phyloP scores from a whole-genome alignment of 2,329 filamentous ascomycete genomes.

The Pyrenophora teres region DNA sequence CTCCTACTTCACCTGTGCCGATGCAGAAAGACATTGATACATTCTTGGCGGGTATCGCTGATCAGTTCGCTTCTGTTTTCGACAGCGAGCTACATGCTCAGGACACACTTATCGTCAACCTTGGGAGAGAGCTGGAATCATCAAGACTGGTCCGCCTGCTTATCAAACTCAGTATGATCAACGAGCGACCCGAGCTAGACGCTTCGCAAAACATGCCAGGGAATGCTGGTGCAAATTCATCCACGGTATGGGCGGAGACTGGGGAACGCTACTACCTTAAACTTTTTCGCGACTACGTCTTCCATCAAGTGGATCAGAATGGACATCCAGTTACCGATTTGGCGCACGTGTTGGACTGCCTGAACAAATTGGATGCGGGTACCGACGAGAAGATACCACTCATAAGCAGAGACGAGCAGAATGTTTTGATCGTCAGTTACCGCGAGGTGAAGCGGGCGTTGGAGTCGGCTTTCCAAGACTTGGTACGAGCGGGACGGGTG shows the following conservation, averaged over 20 bases:
- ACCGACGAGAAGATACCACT: constrained; percentile 84
- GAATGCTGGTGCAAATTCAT: constrained; percentile 33
- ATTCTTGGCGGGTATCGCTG: constrained; percentile 77
- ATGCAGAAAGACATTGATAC: constrained; percentile 75
- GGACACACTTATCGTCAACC: constrained; percentile 73
- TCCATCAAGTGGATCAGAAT: constrained; percentile 88
- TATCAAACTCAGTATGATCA: constrained; percentile 84
- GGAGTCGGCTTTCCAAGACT: constrained; percentile 65
- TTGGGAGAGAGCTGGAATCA: constrained; percentile 86
- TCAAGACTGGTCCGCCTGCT: constrained; percentile 79
- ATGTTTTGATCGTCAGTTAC: constrained; percentile 84
- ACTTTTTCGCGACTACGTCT: constrained; percentile 94
- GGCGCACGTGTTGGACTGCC: constrained; percentile 80
- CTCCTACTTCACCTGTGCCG: constrained; percentile 30
- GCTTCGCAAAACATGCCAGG: constrained; percentile 59
- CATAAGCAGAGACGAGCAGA: constrained; percentile 88
- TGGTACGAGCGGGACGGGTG: constrained; percentile 47
- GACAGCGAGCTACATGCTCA: constrained; percentile 79
- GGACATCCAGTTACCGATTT: constrained; percentile 84
- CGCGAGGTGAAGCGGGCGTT: constrained; percentile 77
- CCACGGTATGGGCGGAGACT: constrained; percentile 79
- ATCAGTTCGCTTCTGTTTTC: constrained; percentile 74
- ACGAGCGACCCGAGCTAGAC: constrained; percentile 85
- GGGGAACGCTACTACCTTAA: constrained; percentile 92
- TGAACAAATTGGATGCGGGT: constrained; percentile 93